Evolutionary conservation across 345 rosid genomes (phyloP).

Genomic region (Acer saccharum): DNA sequence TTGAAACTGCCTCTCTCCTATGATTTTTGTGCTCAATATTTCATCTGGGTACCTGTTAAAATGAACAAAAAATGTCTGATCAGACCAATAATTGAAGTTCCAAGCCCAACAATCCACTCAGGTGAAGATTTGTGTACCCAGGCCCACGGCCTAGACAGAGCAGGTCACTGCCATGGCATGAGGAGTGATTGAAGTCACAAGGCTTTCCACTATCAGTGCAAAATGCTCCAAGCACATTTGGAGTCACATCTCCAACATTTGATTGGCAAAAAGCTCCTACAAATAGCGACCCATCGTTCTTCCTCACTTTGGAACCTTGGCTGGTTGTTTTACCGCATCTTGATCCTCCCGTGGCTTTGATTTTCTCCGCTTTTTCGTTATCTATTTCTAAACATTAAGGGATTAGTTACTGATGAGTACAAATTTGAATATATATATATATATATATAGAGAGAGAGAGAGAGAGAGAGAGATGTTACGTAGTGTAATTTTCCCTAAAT

Average conservation of each 20-base stretch:
- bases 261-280: slow-evolving; percentile 68
- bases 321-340: slow-evolving; percentile 47
- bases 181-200: slow-evolving; percentile 64
- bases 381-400: slow-evolving; percentile 13
- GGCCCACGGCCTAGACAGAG: slow-evolving; percentile 67
- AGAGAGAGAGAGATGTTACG: too few species aligned
- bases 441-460: too few species aligned
- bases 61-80: not conserved
- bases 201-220: slow-evolving; percentile 50
- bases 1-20: slow-evolving; percentile 53
- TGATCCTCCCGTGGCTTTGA: slow-evolving; percentile 53
- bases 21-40: slow-evolving; percentile 52
- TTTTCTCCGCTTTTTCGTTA: slow-evolving; percentile 22
- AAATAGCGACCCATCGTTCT: slow-evolving; percentile 41
- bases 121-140: slow-evolving; percentile 30
- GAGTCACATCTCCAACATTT: slow-evolving; percentile 62
- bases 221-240: slow-evolving; percentile 64
- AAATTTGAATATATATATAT: not conserved
- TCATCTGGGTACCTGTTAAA: slow-evolving; percentile 55
- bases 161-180: slow-evolving; percentile 51
- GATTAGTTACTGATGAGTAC: too few species aligned
- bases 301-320: slow-evolving; percentile 53
- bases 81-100: not conserved
- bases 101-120: not conserved
- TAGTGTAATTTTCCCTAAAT: too few species aligned